Evolutionary conservation across 768 basidiomycete species (phyloP).

Genomic region (Kwoniella sp.): DNA sequence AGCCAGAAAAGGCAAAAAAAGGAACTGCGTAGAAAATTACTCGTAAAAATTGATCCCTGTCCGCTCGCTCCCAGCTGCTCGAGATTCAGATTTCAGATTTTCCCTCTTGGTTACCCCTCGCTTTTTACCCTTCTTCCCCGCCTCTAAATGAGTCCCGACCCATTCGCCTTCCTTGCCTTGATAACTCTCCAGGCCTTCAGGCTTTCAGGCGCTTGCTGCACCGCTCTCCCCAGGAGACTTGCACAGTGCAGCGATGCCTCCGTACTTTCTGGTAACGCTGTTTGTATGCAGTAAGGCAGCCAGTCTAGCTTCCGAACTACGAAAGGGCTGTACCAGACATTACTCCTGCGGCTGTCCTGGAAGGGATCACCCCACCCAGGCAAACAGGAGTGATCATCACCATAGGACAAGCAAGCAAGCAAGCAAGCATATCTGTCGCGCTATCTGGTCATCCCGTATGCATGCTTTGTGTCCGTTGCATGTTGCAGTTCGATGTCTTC

Average conservation of each 20-base stretch:
- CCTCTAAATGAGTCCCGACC: conserved; percentile 1
- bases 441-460: background rate
- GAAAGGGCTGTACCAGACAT: background rate
- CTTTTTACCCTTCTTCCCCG: background rate
- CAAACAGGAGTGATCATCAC: background rate
- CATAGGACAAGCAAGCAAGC: background rate
- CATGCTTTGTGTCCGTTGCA: background rate
- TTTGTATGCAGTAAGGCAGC: background rate
- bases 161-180: background rate
- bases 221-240: background rate
- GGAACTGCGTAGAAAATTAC: too few species aligned
- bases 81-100: background rate
- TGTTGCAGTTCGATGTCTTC: too few species aligned
- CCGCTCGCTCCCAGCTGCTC: background rate
- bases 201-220: background rate
- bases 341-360: too few species aligned
- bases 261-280: too few species aligned
- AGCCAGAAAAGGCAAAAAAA: background rate
- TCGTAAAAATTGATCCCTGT: too few species aligned
- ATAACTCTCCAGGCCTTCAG: background rate
- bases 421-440: too few species aligned
- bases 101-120: background rate
- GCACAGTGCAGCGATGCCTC: too few species aligned
- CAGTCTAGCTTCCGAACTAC: background rate
- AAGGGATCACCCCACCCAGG: background rate